phyloP scores from a whole-genome alignment of 768 basidiomycete species.

The Lactifluus hygrophoroides region DNA sequence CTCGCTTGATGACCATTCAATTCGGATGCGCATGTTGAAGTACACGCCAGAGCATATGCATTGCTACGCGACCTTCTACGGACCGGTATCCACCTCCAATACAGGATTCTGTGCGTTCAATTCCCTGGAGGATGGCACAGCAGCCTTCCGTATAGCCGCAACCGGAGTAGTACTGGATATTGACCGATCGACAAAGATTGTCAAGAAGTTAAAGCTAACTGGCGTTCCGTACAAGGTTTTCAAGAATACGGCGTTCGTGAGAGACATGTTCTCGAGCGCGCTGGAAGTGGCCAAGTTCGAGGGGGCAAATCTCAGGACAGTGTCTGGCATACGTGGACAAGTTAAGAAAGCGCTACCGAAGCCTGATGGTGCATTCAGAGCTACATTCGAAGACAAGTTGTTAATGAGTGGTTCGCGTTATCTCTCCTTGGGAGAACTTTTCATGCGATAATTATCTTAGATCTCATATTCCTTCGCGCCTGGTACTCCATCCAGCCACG shows the following conservation, averaged over 20 bases:
- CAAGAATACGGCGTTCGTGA: constrained; percentile 98
- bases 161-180: constrained; percentile 94
- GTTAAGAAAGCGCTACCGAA: constrained; percentile 94
- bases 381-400: constrained; percentile 97
- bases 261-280: constrained; percentile 92
- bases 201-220: constrained; percentile 96
- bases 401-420: constrained; percentile 78
- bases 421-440: background rate
- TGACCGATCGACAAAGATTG: constrained; percentile 87
- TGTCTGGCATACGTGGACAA: constrained; percentile 93
- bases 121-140: constrained; percentile 51
- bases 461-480: constrained; percentile 89
- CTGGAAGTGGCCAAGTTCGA: constrained; percentile 98
- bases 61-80: constrained; percentile 96
- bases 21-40: constrained; percentile 98
- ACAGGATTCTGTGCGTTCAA: constrained; percentile 98
- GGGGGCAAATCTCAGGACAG: constrained; percentile 92
- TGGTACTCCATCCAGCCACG: constrained; percentile 96
- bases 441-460: constrained; percentile 31
- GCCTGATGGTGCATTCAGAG: constrained; percentile 91
- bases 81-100: constrained; percentile 84
- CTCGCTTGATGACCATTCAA: constrained; percentile 94
- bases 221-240: constrained; percentile 95
- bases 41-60: constrained; percentile 99
- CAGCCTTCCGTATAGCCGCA: constrained; percentile 84